phyloP scores from a whole-genome alignment of 2,329 filamentous ascomycete genomes.

The Penicillium brevicompactum region DNA sequence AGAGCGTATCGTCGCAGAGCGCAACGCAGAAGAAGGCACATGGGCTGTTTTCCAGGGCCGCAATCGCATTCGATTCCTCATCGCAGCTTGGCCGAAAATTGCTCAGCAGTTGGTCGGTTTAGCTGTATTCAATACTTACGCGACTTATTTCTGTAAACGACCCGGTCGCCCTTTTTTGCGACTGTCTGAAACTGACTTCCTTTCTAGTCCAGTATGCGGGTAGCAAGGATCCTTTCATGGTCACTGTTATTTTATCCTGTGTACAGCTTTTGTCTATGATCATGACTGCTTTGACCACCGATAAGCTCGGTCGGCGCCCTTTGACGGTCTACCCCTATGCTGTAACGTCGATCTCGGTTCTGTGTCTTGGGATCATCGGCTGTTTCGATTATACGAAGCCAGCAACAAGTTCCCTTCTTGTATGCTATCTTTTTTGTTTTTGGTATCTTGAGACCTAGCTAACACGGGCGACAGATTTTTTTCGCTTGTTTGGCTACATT shows the following conservation, averaged over 20 bases:
- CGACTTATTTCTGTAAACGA: constrained; percentile 42
- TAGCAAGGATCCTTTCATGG: constrained; percentile 45
- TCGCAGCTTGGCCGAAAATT: constrained; percentile 44
- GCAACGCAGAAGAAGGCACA: constrained; percentile 29
- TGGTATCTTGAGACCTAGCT: too few species aligned
- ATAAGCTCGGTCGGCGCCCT: constrained; percentile 40
- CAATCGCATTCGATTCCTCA: constrained; percentile 41
- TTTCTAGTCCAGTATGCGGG: constrained; percentile 44
- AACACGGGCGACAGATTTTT: constrained; percentile 36
- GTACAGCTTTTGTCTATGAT: constrained; percentile 48
- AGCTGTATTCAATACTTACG: constrained; percentile 43
- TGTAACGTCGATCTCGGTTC: constrained; percentile 39
- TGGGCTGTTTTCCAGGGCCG: constrained; percentile 42
- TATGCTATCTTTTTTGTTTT: constrained; percentile 19
- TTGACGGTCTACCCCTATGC: constrained; percentile 45
- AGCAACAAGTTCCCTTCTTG: constrained; percentile 40
- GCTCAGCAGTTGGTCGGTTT: constrained; percentile 45
- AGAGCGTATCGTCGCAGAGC: constrained; percentile 35
- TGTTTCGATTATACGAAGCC: constrained; percentile 43
- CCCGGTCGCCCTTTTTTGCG: neutral
- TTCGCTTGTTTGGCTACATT: constrained; percentile 47
- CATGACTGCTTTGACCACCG: constrained; percentile 38
- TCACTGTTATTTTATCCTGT: constrained; percentile 46
- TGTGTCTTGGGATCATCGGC: constrained; percentile 44
- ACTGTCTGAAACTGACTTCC: neutral